Conservation (phyloP, 2,329 filamentous ascomycete genomes). For the Alternaria arborescens region DNA sequence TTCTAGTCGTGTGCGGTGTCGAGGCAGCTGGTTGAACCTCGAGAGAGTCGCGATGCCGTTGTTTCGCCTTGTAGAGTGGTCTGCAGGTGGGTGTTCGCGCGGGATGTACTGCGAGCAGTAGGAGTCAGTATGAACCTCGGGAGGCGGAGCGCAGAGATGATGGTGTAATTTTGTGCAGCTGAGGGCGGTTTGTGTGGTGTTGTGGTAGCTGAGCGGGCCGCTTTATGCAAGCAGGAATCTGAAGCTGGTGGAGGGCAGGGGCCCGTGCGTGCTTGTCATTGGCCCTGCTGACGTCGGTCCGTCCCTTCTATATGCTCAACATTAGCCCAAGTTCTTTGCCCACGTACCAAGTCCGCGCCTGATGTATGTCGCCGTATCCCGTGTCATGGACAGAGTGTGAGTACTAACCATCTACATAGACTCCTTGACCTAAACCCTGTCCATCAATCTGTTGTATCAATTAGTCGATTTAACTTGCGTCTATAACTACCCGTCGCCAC, state of each 20-base stretch:
- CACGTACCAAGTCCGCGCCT: background rate
- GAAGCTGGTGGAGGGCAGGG: constrained; percentile 32
- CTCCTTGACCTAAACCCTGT: background rate
- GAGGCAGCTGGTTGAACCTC: constrained; percentile 17
- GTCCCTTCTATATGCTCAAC: constrained; percentile 8
- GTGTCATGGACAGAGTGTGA: background rate
- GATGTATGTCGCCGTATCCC: background rate
- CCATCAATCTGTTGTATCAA: background rate
- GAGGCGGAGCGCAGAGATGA: constrained; percentile 18
- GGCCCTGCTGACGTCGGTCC: constrained; percentile 32
- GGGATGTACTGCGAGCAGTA: constrained; percentile 15
- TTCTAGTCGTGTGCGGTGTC: constrained; percentile 17
- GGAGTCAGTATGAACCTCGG: constrained; percentile 18
- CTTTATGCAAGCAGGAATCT: constrained; percentile 42
- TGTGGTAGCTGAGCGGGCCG: constrained; percentile 38
- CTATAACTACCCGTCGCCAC: background rate
- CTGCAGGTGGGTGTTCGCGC: constrained; percentile 22
- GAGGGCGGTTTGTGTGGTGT: constrained; percentile 30
- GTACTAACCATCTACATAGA: background rate
- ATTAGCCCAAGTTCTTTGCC: background rate
- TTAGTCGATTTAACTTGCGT: background rate
- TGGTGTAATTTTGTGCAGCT: constrained; percentile 36
- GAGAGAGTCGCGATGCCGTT: constrained; percentile 16
- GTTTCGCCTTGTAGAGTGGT: constrained; percentile 25
- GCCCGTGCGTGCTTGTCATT: constrained; percentile 33